phyloP scores from a whole-genome alignment of 78 protist genomes.

The Dictyostelium capitatum region DNA sequence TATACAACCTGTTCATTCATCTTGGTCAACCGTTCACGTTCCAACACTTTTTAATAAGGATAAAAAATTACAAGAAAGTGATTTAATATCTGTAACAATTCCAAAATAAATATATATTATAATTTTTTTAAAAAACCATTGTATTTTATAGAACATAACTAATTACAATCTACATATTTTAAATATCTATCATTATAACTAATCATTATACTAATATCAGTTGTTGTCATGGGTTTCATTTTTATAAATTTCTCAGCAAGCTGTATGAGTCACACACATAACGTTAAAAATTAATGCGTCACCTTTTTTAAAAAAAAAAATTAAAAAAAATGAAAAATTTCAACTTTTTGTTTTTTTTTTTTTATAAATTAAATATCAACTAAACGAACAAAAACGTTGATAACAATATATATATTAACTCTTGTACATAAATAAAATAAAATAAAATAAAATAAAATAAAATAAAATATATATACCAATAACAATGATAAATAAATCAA shows the following conservation, averaged over 20 bases:
- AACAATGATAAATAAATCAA: neutral
- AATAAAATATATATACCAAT: too few relatives aligned
- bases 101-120: neutral
- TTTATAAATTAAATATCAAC: too few relatives aligned
- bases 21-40: neutral
- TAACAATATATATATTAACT: neutral
- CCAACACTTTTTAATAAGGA: conserved; percentile 11
- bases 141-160: neutral
- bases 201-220: too few relatives aligned
- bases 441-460: neutral
- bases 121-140: neutral
- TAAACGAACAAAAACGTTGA: neutral
- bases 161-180: too few relatives aligned
- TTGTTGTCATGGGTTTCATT: too few relatives aligned
- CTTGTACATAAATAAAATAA: neutral
- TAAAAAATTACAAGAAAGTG: conserved; percentile 21
- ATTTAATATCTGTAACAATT: conserved; percentile 4
- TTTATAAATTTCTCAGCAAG: too few relatives aligned
- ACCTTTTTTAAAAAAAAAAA: too few relatives aligned
- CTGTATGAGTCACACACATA: too few relatives aligned
- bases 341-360: too few relatives aligned
- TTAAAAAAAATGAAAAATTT: too few relatives aligned
- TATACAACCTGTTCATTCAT: neutral
- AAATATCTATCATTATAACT: too few relatives aligned
- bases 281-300: too few relatives aligned